These are phyloP conservation scores for Apiotrichum akiyoshidainum DNA, from an alignment of 1,284 basidiomycete species.

Conservation along the genomic window DNA sequence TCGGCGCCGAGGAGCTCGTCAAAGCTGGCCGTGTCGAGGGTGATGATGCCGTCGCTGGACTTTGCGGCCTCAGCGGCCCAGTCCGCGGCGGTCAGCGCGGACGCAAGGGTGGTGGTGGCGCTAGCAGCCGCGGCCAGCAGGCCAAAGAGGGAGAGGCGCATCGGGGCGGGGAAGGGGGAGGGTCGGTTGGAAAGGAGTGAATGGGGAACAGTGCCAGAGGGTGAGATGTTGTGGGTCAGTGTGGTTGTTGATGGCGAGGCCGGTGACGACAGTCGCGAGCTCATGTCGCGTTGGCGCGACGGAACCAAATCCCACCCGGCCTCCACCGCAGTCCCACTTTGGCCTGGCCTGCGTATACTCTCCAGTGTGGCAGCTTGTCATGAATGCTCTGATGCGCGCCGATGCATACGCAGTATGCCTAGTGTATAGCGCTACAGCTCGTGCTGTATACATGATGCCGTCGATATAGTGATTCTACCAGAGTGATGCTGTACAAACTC, in stretches of 20 bases:
- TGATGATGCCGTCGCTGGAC: conserved; percentile 69
- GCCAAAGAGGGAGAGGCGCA: conserved; percentile 27
- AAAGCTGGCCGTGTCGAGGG: conserved; percentile 68
- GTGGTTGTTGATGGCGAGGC: not conserved
- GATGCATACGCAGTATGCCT: too few relatives aligned
- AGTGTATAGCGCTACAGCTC: too few relatives aligned
- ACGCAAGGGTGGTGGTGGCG: conserved; percentile 14
- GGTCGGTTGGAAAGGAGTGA: not conserved
- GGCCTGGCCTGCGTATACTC: too few relatives aligned
- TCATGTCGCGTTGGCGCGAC: not conserved
- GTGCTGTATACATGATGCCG: too few relatives aligned
- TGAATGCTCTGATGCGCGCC: too few relatives aligned
- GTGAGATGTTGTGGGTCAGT: too few relatives aligned
- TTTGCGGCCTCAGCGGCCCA: conserved; percentile 60
- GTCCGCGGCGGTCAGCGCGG: conserved; percentile 23
- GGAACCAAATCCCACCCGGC: too few relatives aligned
- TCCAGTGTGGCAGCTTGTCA: too few relatives aligned
- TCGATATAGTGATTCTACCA: too few relatives aligned
- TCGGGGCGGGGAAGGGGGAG: conserved; percentile 2
- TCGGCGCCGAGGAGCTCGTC: conserved; percentile 63
- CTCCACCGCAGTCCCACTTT: too few relatives aligned
- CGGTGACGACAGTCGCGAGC: not conserved
- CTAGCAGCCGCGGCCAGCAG: conserved; percentile 1
- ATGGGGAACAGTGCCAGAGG: not conserved
- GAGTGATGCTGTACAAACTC: too few relatives aligned